Conservation (phyloP, 2,329 filamentous ascomycete species). For the Verruconis gallopava region DNA sequence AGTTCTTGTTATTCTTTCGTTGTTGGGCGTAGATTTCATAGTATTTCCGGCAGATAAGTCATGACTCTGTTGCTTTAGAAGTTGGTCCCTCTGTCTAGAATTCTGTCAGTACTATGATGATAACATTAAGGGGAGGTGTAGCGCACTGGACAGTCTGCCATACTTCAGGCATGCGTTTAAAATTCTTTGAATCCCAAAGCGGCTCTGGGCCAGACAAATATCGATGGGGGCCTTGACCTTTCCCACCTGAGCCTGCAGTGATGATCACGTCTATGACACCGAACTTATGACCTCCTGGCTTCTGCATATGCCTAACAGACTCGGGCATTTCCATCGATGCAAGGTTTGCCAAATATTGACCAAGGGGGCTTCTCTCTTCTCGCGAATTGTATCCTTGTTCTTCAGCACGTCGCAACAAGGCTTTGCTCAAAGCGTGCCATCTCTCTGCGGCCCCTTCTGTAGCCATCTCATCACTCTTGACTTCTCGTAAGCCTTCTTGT, state of each 20-base stretch:
- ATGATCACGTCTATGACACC: constrained; percentile 26
- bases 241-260: constrained; percentile 11
- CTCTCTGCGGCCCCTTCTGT: constrained; percentile 17
- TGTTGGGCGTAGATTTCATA: no score
- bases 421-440: constrained; percentile 22
- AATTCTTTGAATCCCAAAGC: not conserved
- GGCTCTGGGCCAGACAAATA: not conserved
- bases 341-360: constrained; percentile 26
- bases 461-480: constrained; percentile 15
- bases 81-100: not conserved
- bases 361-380: constrained; percentile 23
- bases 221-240: constrained; percentile 1
- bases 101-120: not conserved
- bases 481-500: no score
- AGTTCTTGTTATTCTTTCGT: no score
- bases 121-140: not conserved
- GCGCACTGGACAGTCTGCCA: not conserved
- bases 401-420: constrained; percentile 22
- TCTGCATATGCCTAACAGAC: constrained; percentile 20
- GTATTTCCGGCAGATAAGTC: not conserved
- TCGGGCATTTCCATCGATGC: constrained; percentile 26
- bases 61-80: not conserved
- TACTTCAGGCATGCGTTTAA: not conserved
- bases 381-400: constrained; percentile 21
- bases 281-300: constrained; percentile 18